Conservation (phyloP, 805 yeast genomes). For the Brettanomyces anomalus region DNA sequence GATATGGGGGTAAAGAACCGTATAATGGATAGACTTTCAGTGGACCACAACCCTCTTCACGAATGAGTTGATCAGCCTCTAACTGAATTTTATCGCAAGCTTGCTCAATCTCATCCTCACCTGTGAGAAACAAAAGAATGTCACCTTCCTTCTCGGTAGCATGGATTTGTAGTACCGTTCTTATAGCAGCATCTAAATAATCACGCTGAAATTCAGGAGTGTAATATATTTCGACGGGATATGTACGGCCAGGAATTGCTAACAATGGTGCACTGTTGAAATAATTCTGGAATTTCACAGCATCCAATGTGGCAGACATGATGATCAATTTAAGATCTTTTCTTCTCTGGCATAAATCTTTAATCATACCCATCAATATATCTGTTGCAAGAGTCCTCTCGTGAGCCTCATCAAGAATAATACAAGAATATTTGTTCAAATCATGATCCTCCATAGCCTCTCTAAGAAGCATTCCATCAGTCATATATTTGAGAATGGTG, state of each 20-base stretch:
- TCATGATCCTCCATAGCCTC: constrained; percentile 97
- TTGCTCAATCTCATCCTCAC: constrained; percentile 97
- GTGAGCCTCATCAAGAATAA: constrained; percentile 95
- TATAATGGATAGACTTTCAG: constrained; percentile 83
- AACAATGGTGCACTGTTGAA: constrained; percentile 87
- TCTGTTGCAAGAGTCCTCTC: constrained; percentile 96
- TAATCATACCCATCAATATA: constrained; percentile 89
- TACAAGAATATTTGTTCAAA: constrained; percentile 72
- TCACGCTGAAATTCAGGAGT: constrained; percentile 96
- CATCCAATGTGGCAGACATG: constrained; percentile 97
- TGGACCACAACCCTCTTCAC: constrained; percentile 91
- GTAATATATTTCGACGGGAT: constrained; percentile 92
- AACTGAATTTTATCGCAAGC: constrained; percentile 82
- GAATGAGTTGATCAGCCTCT: constrained; percentile 80
- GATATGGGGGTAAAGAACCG: constrained; percentile 94
- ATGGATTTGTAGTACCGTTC: constrained; percentile 93
- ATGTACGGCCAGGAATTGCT: constrained; percentile 97
- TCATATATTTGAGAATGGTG: constrained; percentile 89
- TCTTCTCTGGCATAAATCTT: constrained; percentile 71
- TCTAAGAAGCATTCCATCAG: constrained; percentile 95
- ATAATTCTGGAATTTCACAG: constrained; percentile 87
- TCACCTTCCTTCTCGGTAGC: constrained; percentile 95
- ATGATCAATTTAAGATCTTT: constrained; percentile 85
- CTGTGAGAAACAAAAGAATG: constrained; percentile 77
- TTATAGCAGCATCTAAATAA: constrained; percentile 87